phyloP scores from a whole-genome alignment of 2,329 filamentous ascomycete species.

The Claviceps humidiphila region DNA sequence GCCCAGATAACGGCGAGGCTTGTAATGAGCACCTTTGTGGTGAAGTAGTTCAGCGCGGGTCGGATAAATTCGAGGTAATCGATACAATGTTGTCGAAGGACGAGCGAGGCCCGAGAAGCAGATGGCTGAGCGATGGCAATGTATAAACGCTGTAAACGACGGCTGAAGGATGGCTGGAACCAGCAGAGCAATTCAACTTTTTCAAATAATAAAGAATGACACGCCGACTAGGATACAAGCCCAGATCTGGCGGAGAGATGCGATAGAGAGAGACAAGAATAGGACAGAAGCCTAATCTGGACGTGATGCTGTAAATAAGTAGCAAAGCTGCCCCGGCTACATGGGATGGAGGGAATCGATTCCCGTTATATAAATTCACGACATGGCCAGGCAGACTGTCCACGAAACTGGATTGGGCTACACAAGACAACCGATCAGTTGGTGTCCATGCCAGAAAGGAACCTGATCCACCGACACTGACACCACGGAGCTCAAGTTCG shows the following conservation, averaged over 20 bases:
- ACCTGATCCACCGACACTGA: background rate
- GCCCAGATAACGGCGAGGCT: background rate
- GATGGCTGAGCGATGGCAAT: background rate
- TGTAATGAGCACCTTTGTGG: background rate
- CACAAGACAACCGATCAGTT: no score
- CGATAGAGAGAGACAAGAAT: background rate
- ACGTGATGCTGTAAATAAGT: background rate
- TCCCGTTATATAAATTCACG: conserved; percentile 2
- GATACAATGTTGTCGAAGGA: background rate
- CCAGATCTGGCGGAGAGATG: conserved; percentile 1
- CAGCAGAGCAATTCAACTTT: background rate
- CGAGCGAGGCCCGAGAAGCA: background rate
- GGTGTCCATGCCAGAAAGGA: no score
- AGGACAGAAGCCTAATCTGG: background rate
- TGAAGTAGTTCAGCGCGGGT: no score
- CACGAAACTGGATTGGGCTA: no score
- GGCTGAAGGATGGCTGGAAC: background rate
- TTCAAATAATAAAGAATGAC: conserved; percentile 3
- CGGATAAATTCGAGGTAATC: background rate
- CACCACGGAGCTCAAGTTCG: background rate
- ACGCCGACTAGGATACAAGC: conserved; percentile 1
- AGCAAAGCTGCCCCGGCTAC: background rate
- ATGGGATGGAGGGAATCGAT: background rate
- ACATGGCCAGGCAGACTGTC: background rate
- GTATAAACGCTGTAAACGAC: no score